Evolutionary conservation across 768 basidiomycete species (phyloP).

Genomic region (Amanita muscaria): DNA sequence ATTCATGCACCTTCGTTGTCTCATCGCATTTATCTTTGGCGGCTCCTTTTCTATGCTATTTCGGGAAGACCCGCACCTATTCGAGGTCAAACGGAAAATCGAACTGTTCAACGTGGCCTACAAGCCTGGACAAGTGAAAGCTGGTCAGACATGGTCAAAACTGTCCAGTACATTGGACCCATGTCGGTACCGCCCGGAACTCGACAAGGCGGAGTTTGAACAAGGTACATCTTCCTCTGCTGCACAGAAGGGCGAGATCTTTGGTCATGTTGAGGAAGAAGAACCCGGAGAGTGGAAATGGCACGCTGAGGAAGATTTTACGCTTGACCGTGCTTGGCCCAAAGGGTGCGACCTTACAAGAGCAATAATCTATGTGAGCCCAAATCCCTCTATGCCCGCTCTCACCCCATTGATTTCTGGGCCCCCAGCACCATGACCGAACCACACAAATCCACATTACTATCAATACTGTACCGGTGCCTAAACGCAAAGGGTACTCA

Average conservation of each 20-base stretch:
- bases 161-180: slow-evolving; percentile 48
- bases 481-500: slow-evolving; percentile 45
- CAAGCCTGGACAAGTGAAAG: slow-evolving; percentile 45
- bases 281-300: slow-evolving; percentile 50
- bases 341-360: slow-evolving; percentile 30
- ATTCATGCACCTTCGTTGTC: slow-evolving; percentile 52
- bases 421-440: slow-evolving; percentile 42
- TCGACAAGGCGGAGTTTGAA: slow-evolving; percentile 20
- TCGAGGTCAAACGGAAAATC: slow-evolving; percentile 48
- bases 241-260: slow-evolving; percentile 22
- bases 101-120: slow-evolving; percentile 30
- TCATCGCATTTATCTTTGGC: slow-evolving; percentile 55
- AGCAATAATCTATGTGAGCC: slow-evolving; percentile 60
- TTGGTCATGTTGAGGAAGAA: slow-evolving; percentile 19
- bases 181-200: slow-evolving; percentile 32
- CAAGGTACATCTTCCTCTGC: slow-evolving; percentile 33
- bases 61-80: slow-evolving; percentile 39
- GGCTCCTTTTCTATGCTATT: slow-evolving; percentile 15
- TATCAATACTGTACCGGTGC: slow-evolving; percentile 42
- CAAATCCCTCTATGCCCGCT: neutral
- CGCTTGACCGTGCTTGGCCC: slow-evolving; percentile 51
- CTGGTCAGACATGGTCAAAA: slow-evolving; percentile 37
- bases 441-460: slow-evolving; percentile 55
- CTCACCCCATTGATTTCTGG: slow-evolving; percentile 5
- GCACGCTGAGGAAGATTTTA: slow-evolving; percentile 63